Percentiles rank a stretch among this genome's conserved stretches.
Conservation (phyloP, 73 alveolate species). For the Stentor roeselii region DNA sequence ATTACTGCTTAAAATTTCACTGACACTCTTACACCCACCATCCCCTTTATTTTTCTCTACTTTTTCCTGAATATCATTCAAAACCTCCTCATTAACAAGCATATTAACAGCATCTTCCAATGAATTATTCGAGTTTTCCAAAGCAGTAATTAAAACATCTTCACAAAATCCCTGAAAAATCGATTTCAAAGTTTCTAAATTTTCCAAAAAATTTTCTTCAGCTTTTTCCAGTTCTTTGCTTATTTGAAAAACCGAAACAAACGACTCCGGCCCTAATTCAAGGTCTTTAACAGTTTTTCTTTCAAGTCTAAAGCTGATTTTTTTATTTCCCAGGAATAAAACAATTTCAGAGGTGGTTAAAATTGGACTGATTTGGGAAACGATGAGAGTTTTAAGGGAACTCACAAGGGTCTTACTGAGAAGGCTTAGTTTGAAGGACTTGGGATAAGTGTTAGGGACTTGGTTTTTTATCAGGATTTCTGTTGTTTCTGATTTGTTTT, state of each 20-base stretch:
- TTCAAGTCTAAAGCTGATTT: neutral
- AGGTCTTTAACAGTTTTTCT: neutral
- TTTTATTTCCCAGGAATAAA: neutral
- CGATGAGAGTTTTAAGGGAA: neutral
- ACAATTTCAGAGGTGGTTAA: neutral
- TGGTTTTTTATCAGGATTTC: conserved; percentile 34
- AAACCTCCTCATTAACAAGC: conserved; percentile 41
- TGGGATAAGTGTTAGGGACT: conserved; percentile 22
- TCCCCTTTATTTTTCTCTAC: conserved; percentile 36
- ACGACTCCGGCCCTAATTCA: neutral
- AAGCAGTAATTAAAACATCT: conserved; percentile 24
- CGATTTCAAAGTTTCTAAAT: neutral
- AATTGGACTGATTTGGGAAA: neutral
- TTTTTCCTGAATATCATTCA: conserved; percentile 40
- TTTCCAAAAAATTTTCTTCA: neutral
- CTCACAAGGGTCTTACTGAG: neutral
- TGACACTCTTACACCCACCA: neutral
- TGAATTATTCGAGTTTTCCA: conserved; percentile 40
- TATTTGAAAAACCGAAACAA: neutral
- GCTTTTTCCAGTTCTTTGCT: neutral
- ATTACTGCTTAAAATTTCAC: conserved; percentile 40
- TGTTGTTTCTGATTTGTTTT: neutral
- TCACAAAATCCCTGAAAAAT: neutral
- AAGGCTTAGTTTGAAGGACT: neutral
- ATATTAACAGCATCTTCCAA: conserved; percentile 51